Base-by-base conservation (phyloP, 2,329 filamentous ascomycete genomes). In the Fusarium sp. region DNA sequence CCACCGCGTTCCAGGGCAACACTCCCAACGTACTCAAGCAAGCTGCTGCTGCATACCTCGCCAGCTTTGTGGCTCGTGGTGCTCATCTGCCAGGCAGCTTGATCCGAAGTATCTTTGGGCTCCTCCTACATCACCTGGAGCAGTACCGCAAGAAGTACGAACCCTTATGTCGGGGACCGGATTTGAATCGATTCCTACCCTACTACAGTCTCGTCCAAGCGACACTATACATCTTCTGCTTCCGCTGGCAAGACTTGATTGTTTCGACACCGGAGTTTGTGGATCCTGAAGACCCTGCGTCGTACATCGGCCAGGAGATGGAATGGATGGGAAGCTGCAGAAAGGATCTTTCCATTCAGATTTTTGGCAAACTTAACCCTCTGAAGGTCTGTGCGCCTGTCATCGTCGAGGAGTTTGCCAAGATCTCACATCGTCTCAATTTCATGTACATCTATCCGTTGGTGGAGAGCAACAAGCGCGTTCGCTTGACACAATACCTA, bases 191-290 rank as follows among this genome's bases (percentile, higher is more conserved):
- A 46, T 97, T 95, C 77, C 89, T 90, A 47, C 89, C 92, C 16
- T 97, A 97, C 80, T 98, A 98, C 78, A 90, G 92, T 20, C 89
- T 94, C 47, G 89, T 92, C n/a, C 94, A 98, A 79, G 94, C 94
- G 3, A 84, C 97, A 5, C 87, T 98, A 24, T 98, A 98, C 82
- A 95, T 97, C 62, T 98, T 97, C 77, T 99, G 96, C 83, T 99
- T 99, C 84, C 91, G 96, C 57, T 99, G 96, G 96, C 91, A 93
- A 65, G 95, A 98, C 75, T 85, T 99, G 46, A 91, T 93, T 57
- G 84, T 88, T 21, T 86, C 87, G 3, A 87, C 86, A 6, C 83
- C 87, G 3, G 85, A 89, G 63, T 84, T 81, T 64, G 86, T 88
- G 59, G 92, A 88, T 80, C 87, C 83, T 67, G 91, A 88, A 61